A percentile compares a stretch with the other conserved stretches of the same genome.
These are phyloP conservation scores for Aulographum hederae DNA, from an alignment of 2,329 filamentous ascomycete genomes.

Conservation along the genomic window DNA sequence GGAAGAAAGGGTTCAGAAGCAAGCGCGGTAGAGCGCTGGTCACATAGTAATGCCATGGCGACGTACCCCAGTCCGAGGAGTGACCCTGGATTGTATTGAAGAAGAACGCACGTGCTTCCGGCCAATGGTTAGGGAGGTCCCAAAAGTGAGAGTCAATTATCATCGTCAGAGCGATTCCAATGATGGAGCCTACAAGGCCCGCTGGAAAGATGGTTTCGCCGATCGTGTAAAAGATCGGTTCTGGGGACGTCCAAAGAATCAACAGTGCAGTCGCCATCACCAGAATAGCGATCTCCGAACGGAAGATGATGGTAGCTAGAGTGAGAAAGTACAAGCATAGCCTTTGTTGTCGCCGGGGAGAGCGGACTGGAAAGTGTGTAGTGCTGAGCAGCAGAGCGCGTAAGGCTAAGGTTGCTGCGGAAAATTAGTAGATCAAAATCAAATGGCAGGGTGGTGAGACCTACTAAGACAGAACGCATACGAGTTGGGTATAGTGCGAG, in stretches of 20 bases:
- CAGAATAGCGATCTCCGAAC: slow-evolving; percentile 72
- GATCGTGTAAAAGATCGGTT: no score
- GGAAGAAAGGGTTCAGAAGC: slow-evolving; percentile 58
- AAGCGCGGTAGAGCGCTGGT: slow-evolving; percentile 63
- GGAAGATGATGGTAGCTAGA: slow-evolving; percentile 66
- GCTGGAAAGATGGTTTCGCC: slow-evolving; percentile 40
- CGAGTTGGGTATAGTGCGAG: slow-evolving; percentile 85
- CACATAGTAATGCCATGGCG: slow-evolving; percentile 78
- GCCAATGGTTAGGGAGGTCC: slow-evolving; percentile 63
- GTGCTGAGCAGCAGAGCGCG: slow-evolving; percentile 31
- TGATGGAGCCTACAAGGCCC: slow-evolving; percentile 43
- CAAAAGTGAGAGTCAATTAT: slow-evolving; percentile 85
- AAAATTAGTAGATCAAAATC: not conserved
- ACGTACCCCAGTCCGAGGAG: slow-evolving; percentile 73
- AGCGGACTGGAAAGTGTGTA: no score
- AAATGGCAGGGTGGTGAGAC: not conserved
- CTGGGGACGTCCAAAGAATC: no score
- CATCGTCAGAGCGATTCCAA: slow-evolving; percentile 52
- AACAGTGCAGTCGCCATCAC: no score
- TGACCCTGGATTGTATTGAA: slow-evolving; percentile 79
- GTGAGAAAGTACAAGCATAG: slow-evolving; percentile 66
- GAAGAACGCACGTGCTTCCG: slow-evolving; percentile 73
- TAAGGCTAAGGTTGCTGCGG: slow-evolving; percentile 46
- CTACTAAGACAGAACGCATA: slow-evolving; percentile 77
- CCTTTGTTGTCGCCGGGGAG: no score